These are phyloP conservation scores for Pythium catenulatum DNA, from an alignment of 352 stramenopile genomes.

Conservation along the genomic window DNA sequence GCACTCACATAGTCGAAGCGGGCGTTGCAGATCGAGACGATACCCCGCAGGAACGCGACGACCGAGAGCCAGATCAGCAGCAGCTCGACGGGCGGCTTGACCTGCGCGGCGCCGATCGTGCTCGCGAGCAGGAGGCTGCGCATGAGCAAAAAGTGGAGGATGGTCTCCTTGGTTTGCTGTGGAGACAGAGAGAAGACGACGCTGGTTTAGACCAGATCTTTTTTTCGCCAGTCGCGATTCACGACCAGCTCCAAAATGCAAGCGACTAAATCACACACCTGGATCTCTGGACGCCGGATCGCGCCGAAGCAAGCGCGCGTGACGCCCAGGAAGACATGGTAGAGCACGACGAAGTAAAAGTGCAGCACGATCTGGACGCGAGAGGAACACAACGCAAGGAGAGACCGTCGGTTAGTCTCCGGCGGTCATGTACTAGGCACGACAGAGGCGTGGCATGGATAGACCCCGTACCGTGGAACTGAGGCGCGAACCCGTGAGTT, in stretches of 20 bases:
- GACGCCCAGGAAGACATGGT: constrained; percentile 78
- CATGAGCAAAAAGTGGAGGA: constrained; percentile 87
- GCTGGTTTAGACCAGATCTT: background rate
- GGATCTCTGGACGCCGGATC: constrained; percentile 76
- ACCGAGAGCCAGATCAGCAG: constrained; percentile 84
- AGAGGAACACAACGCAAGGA: background rate
- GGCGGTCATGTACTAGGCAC: too few relatives aligned
- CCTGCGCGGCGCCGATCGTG: constrained; percentile 73
- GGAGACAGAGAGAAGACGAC: background rate
- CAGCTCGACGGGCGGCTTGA: constrained; percentile 67
- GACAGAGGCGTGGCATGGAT: too few relatives aligned
- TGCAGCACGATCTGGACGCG: constrained; percentile 79
- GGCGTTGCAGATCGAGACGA: constrained; percentile 78
- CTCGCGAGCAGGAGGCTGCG: constrained; percentile 84
- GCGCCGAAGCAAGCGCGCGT: constrained; percentile 70
- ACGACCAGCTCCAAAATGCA: too few relatives aligned
- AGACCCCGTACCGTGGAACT: constrained; percentile 76
- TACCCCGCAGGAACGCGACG: constrained; percentile 77
- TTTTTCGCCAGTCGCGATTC: too few relatives aligned
- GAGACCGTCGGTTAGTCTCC: too few relatives aligned
- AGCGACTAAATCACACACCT: too few relatives aligned
- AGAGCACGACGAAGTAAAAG: constrained; percentile 83
- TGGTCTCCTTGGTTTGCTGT: constrained; percentile 88
- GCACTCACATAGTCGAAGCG: constrained; percentile 86
- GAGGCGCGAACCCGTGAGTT: constrained; percentile 78